Evolutionary conservation across 495 filamentous ascomycete genomes (phyloP), one percentile per base, ranked within the genome.

Genomic region (Sphaerosporella brunnea): DNA sequence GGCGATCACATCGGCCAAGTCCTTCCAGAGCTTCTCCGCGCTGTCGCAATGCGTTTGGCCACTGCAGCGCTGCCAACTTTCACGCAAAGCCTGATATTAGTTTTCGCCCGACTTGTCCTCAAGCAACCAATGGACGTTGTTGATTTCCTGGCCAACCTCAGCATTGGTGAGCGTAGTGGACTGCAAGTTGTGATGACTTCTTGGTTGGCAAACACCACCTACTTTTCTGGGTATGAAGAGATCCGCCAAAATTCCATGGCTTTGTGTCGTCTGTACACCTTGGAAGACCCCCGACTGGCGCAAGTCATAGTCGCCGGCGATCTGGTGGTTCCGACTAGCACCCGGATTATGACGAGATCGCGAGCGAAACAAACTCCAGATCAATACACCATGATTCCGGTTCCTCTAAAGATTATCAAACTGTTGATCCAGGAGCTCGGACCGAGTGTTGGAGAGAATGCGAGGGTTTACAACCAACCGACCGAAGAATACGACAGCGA

Each of bases 221-320:
- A 79, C 61, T 96, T 97, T 63, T 83, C 84, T 5, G 90, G 90
- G 16, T 97, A 95, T 55, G 86, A 95, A 55, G 87, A 93, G 62
- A 96, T 94, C 56, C 70, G 86, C 54, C 85, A 94, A 61, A 97
- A 96, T 53, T 82, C 94, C 51, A 85, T 93, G 51, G 90, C 90
- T 9, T 70, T 97, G 13, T 84, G 84, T 4, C 88, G 84, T 54
- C 66, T 97, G 9, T 95, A 84, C 62, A 78, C 76, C 46, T 71
- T 97, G 2, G 77, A 90, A 54, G 90, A 97, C 55, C 72, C 80
- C 3, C 80, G 90, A 9, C 54, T 97, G 11, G 63, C 71, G 2
- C 73, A 82, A 52, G 88, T 85, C 19, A 71, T 77, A 59, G 87
- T 94, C 28, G 85, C 84, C 65, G 90, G 90, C 34, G 90, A 97